These are phyloP conservation scores for Mycena indigotica DNA, from an alignment of 768 basidiomycete genomes.

Conservation along the genomic window DNA sequence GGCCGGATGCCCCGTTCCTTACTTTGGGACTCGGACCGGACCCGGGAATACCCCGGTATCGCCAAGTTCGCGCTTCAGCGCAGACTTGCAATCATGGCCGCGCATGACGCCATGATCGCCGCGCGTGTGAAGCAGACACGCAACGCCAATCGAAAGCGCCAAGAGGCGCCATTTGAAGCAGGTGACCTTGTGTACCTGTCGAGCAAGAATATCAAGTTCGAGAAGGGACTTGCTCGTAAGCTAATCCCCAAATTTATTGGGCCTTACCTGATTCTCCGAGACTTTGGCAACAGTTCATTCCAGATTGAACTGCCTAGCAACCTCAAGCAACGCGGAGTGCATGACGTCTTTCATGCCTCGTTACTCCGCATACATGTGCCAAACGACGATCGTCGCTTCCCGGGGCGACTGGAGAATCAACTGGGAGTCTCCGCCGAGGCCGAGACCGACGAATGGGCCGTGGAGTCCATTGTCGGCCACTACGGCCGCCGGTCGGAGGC, in stretches of 20 bases:
- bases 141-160: constrained; percentile 25
- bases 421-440: no score
- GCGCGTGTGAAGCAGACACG: constrained; percentile 25
- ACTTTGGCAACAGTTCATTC: constrained; percentile 9
- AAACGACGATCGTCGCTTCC: no score
- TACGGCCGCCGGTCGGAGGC: no score
- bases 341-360: no score
- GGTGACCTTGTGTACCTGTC: constrained; percentile 34
- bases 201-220: no score
- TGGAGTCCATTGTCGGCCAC: no score
- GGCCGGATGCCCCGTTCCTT: constrained; percentile 24
- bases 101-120: constrained; percentile 33
- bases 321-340: constrained; percentile 22
- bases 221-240: constrained; percentile 30
- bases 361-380: no score
- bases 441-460: no score
- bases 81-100: constrained; percentile 24
- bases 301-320: constrained; percentile 14
- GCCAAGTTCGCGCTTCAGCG: constrained; percentile 5
- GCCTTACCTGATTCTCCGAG: constrained; percentile 20
- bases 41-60: constrained; percentile 5
- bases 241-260: constrained; percentile 34
- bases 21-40: constrained; percentile 11
- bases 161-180: constrained; percentile 19
- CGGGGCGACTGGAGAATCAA: no score